phyloP scores from a whole-genome alignment of 176 grass and related monocot species.

The Thinopyrum elongatum region DNA sequence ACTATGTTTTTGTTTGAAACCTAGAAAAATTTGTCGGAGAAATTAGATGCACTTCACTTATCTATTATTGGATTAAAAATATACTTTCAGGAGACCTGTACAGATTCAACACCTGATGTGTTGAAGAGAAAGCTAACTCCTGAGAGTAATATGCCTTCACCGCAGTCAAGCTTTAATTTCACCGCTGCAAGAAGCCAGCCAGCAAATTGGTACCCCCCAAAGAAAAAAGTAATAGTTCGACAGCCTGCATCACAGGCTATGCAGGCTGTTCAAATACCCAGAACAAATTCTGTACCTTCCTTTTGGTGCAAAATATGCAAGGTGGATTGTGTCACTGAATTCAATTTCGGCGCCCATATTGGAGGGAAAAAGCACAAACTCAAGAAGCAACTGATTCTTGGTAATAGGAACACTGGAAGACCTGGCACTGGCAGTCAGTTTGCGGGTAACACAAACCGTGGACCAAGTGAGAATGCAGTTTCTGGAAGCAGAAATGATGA shows the following conservation, averaged over 20 bases:
- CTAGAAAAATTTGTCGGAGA: neutral
- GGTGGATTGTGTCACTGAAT: slow-evolving; percentile 66
- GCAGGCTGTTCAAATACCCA: slow-evolving; percentile 28
- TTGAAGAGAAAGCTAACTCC: slow-evolving; percentile 29
- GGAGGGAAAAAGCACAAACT: slow-evolving; percentile 71
- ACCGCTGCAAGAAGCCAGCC: neutral
- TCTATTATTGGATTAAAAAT: neutral
- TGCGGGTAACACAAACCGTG: slow-evolving; percentile 12
- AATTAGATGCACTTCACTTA: slow-evolving; percentile 8
- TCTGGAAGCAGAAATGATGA: slow-evolving; percentile 30
- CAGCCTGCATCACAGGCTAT: slow-evolving; percentile 22
- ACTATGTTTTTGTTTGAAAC: neutral
- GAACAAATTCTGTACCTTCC: slow-evolving; percentile 42
- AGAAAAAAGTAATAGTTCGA: slow-evolving; percentile 46
- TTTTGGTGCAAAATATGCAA: slow-evolving; percentile 85
- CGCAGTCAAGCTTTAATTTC: slow-evolving; percentile 12
- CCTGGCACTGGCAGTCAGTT: neutral
- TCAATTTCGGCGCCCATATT: slow-evolving; percentile 60
- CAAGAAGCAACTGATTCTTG: slow-evolving; percentile 50
- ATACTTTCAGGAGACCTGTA: slow-evolving; percentile 19
- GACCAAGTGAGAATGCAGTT: slow-evolving; percentile 11
- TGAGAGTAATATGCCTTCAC: slow-evolving; percentile 15
- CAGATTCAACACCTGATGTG: slow-evolving; percentile 28
- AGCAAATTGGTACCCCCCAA: slow-evolving; percentile 29
- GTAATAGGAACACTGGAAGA: slow-evolving; percentile 33